These are phyloP conservation scores for Cicer arietinum DNA, from an alignment of 306 rosid genomes.

Conservation along the genomic window DNA sequence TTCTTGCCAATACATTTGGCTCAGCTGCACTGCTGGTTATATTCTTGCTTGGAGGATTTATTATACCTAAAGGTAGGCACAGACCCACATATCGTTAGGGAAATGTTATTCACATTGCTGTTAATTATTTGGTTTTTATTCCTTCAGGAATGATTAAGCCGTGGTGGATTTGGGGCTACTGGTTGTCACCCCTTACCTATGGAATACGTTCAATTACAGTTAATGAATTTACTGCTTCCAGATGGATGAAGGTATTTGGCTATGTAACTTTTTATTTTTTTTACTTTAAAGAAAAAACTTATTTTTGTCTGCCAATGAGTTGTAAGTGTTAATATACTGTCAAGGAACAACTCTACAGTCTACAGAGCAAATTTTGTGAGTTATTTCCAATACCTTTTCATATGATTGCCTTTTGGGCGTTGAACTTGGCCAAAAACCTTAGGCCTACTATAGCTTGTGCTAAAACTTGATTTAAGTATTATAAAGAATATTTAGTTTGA, in stretches of 20 bases:
- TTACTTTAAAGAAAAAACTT: too few species aligned
- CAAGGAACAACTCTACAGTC: constrained; percentile 22
- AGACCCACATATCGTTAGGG: background rate
- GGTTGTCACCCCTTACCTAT: constrained; percentile 85
- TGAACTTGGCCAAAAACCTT: background rate
- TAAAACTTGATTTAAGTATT: background rate
- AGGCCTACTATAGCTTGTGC: background rate
- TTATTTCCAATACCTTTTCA: constrained; percentile 8
- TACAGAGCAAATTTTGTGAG: background rate
- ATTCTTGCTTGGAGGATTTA: constrained; percentile 84
- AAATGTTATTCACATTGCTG: constrained; percentile 2
- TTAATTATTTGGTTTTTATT: constrained; percentile 40
- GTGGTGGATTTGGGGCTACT: constrained; percentile 91
- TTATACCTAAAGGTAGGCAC: constrained; percentile 76
- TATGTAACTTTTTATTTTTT: constrained; percentile 26
- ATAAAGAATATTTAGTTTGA: background rate
- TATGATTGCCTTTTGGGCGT: background rate
- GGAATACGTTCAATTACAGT: constrained; percentile 80
- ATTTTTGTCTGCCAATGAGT: background rate
- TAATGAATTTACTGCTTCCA: constrained; percentile 80
- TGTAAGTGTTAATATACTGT: constrained; percentile 14
- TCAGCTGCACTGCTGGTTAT: constrained; percentile 73
- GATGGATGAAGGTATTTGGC: constrained; percentile 81
- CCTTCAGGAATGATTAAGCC: constrained; percentile 72
- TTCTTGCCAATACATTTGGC: constrained; percentile 86